A percentile compares a stretch with the other conserved stretches of the same genome.
Evolutionary conservation across 1,284 basidiomycete species (phyloP).

Genomic region (Phylloboletellus chloephorus): DNA sequence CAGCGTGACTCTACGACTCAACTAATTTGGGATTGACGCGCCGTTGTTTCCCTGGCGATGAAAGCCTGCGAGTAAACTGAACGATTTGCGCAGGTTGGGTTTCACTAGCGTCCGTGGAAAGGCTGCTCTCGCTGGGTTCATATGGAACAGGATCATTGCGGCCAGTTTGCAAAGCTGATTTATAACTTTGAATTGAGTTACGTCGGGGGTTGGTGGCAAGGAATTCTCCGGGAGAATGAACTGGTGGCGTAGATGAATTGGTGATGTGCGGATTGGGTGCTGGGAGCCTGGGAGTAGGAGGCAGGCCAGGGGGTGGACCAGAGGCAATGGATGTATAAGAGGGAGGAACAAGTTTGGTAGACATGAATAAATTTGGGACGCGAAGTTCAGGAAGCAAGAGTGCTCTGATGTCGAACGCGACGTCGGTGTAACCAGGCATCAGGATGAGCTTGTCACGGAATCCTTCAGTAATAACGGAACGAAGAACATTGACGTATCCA

Average conservation of each 20-base stretch:
- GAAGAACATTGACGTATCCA: slow-evolving; percentile 60
- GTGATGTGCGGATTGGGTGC: slow-evolving; percentile 8
- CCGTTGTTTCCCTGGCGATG: slow-evolving; percentile 35
- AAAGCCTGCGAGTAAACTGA: slow-evolving; percentile 26
- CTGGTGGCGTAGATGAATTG: slow-evolving; percentile 15
- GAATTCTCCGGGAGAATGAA: slow-evolving; percentile 15
- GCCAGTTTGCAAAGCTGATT: slow-evolving; percentile 23
- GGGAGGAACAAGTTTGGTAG: slow-evolving; percentile 40
- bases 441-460: slow-evolving; percentile 61
- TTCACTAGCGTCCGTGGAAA: slow-evolving; percentile 34
- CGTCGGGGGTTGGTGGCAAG: slow-evolving; percentile 12
- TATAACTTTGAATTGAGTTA: slow-evolving; percentile 33
- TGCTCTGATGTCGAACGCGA: slow-evolving; percentile 54
- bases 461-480: slow-evolving; percentile 60
- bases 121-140: slow-evolving; percentile 29
- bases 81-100: slow-evolving; percentile 23
- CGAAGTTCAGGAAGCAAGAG: slow-evolving; percentile 51
- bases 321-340: slow-evolving; percentile 26
- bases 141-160: slow-evolving; percentile 19
- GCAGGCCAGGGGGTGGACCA: slow-evolving; percentile 26
- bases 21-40: slow-evolving; percentile 49
- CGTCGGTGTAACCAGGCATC: slow-evolving; percentile 56
- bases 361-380: slow-evolving; percentile 59
- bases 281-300: slow-evolving; percentile 16
- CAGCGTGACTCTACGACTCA: slow-evolving; percentile 29